Conservation (phyloP, 1,139 yeast species). For the Pichia sp. region DNA sequence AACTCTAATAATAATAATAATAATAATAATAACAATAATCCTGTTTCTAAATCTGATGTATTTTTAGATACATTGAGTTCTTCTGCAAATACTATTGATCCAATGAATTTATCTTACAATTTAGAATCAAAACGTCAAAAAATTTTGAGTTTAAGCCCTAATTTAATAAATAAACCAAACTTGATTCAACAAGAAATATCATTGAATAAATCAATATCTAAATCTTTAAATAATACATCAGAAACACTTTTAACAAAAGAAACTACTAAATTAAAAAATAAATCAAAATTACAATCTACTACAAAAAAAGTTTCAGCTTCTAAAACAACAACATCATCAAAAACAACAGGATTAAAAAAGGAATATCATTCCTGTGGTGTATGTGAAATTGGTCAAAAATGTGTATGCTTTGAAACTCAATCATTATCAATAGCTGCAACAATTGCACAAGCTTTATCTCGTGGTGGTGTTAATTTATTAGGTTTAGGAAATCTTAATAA, state of each 20-base stretch:
- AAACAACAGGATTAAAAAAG: background rate
- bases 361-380: constrained; percentile 12
- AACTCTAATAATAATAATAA: no score
- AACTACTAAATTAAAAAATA: no score
- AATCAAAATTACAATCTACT: background rate
- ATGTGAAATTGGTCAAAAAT: constrained; percentile 11
- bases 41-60: background rate
- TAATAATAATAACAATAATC: background rate
- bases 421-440: constrained; percentile 10
- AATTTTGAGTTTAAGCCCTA: constrained; percentile 10
- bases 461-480: constrained; percentile 9
- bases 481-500: constrained; percentile 10
- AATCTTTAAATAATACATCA: no score
- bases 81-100: constrained; percentile 30
- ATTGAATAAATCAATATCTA: background rate
- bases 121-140: constrained; percentile 27
- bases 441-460: constrained; percentile 11
- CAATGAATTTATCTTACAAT: constrained; percentile 28
- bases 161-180: background rate
- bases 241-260: no score
- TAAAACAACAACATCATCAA: background rate
- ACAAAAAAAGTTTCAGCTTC: background rate
- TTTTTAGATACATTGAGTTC: background rate
- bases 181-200: background rate
- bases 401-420: constrained; percentile 8